A percentile compares a stretch with the other conserved stretches of the same genome.
Evolutionary conservation across 1,284 basidiomycete genomes (phyloP).

Genomic region (Cutaneotrichosporon cutaneum): DNA sequence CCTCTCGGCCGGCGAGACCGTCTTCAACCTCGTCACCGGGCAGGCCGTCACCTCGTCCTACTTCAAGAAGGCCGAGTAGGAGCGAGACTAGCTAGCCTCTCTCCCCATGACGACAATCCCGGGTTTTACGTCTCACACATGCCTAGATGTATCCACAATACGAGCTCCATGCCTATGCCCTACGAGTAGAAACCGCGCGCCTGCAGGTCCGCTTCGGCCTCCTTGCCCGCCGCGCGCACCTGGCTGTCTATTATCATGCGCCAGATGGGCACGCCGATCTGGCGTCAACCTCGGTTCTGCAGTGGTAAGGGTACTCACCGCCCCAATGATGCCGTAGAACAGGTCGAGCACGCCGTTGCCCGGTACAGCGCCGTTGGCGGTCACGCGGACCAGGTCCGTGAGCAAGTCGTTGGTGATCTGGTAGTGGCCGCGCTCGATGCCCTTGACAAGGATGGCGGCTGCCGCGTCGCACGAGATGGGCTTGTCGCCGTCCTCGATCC

Average conservation of each 20-base stretch:
- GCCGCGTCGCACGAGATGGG: constrained; percentile 67
- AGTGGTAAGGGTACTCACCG: neutral
- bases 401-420: constrained; percentile 75
- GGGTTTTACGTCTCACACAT: neutral
- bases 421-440: constrained; percentile 68
- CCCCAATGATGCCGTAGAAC: constrained; percentile 52
- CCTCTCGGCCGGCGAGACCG: constrained; percentile 78
- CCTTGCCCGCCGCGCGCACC: constrained; percentile 24
- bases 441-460: constrained; percentile 66
- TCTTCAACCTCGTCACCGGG: constrained; percentile 79
- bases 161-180: neutral
- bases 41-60: constrained; percentile 77
- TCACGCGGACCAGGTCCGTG: constrained; percentile 66
- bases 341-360: constrained; percentile 63
- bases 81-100: too few species aligned
- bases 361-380: constrained; percentile 67
- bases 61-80: constrained; percentile 53
- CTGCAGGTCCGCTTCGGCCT: constrained; percentile 31
- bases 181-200: constrained; percentile 23
- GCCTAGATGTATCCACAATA: constrained; percentile 5
- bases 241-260: constrained; percentile 41
- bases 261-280: constrained; percentile 54
- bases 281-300: neutral
- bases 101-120: neutral
- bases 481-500: constrained; percentile 76